phyloP scores from a whole-genome alignment of 352 stramenopile genomes.

The Pseudoperonospora humuli region DNA sequence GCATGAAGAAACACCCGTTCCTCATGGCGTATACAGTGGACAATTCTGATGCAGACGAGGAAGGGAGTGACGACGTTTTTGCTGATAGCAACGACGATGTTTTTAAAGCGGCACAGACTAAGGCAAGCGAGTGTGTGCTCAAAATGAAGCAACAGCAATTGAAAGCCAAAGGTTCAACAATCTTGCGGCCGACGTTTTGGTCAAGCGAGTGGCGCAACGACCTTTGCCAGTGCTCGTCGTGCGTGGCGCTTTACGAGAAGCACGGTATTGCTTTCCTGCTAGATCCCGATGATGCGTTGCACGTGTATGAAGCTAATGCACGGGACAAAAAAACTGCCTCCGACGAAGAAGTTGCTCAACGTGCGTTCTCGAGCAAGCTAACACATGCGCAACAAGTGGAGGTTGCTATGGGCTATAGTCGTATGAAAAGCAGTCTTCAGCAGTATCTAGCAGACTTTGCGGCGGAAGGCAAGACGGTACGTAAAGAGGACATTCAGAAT shows the following conservation, averaged over 20 bases:
- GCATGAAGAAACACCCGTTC: conserved; percentile 59
- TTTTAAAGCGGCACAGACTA: conserved; percentile 1
- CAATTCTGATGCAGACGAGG: conserved; percentile 9
- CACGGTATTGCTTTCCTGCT: conserved; percentile 52
- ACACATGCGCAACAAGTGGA: conserved; percentile 70
- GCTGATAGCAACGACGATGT: conserved; percentile 2
- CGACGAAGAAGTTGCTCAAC: conserved; percentile 35
- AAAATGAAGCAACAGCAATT: conserved; percentile 28
- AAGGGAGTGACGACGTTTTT: conserved; percentile 1
- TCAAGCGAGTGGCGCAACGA: conserved; percentile 46
- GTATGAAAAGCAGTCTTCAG: conserved; percentile 69
- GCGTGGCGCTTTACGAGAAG: conserved; percentile 37
- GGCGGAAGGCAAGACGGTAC: conserved; percentile 49
- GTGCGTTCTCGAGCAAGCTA: conserved; percentile 45
- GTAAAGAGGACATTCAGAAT: conserved; percentile 56
- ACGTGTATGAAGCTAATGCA: conserved; percentile 52
- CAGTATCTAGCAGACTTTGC: conserved; percentile 57
- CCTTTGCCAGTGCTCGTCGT: conserved; percentile 50
- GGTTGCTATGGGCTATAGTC: conserved; percentile 59
- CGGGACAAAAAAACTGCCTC: conserved; percentile 30
- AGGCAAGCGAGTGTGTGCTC: conserved; percentile 20
- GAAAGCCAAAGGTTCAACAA: conserved; percentile 9
- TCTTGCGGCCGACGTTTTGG: conserved; percentile 54
- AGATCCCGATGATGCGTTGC: conserved; percentile 51
- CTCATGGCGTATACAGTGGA: conserved; percentile 47